A percentile compares a stretch with the other conserved stretches of the same genome.
These are phyloP conservation scores for Geranium incanum DNA, from an alignment of 441 rosid genomes.

Conservation along the genomic window DNA sequence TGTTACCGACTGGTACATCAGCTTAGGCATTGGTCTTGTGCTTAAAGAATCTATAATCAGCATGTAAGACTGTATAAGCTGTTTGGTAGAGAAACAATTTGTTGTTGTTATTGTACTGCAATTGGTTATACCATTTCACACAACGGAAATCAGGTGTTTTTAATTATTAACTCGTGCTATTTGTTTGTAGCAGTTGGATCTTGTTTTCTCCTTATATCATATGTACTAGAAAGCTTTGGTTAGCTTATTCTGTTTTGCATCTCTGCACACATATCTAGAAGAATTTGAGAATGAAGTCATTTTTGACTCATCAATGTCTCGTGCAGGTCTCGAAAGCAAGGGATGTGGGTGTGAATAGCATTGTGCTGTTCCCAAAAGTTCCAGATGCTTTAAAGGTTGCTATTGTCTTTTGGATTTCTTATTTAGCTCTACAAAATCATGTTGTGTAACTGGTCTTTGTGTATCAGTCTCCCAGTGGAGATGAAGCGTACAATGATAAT, in stretches of 20 bases:
- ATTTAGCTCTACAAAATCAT: constrained; percentile 5
- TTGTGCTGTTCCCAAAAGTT: constrained; percentile 87
- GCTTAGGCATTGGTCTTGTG: no score
- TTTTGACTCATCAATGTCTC: constrained; percentile 12
- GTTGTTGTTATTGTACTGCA: no score
- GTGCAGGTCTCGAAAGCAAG: constrained; percentile 82
- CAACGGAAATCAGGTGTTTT: no score
- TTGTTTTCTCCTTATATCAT: background rate
- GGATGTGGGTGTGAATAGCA: constrained; percentile 80
- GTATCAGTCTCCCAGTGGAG: constrained; percentile 48
- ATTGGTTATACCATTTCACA: no score
- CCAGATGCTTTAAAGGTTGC: constrained; percentile 91
- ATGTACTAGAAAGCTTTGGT: background rate
- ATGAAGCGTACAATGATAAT: constrained; percentile 83
- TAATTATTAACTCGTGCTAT: no score
- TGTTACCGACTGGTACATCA: no score
- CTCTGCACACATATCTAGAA: background rate
- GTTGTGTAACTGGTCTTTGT: constrained; percentile 19
- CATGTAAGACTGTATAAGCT: no score
- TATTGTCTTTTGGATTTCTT: constrained; percentile 12
- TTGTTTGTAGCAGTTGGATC: no score
- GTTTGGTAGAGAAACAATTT: no score
- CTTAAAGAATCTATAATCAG: no score
- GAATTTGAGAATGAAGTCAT: background rate
- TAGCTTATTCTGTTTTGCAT: background rate